These are phyloP conservation scores for Cairneyella variabilis DNA, from an alignment of 495 filamentous ascomycete genomes.

Conservation along the genomic window DNA sequence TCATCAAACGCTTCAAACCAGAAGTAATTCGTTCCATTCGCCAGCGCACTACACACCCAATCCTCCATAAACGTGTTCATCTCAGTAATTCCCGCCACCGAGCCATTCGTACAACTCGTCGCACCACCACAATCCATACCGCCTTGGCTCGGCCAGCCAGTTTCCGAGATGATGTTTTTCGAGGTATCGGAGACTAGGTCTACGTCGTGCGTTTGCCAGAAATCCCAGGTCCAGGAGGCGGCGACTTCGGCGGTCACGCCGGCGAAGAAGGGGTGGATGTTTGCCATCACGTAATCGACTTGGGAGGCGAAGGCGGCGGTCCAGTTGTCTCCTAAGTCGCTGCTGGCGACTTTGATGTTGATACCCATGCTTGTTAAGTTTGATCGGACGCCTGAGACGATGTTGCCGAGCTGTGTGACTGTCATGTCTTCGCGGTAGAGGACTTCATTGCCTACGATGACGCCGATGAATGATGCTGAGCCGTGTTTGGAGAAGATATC, in stretches of 20 bases:
- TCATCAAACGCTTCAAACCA: slow-evolving; percentile 98
- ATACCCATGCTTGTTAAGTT: slow-evolving; percentile 66
- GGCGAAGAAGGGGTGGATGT: slow-evolving; percentile 95
- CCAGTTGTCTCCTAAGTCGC: slow-evolving; percentile 91
- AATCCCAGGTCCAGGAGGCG: slow-evolving; percentile 77
- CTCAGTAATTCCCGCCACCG: slow-evolving; percentile 74
- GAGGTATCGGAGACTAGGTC: slow-evolving; percentile 54
- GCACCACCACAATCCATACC: slow-evolving; percentile 71
- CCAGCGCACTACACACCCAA: slow-evolving; percentile 78
- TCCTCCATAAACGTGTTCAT: slow-evolving; percentile 84
- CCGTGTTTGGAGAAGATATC: slow-evolving; percentile 67
- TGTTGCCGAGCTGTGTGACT: slow-evolving; percentile 53
- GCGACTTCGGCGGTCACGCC: slow-evolving; percentile 67
- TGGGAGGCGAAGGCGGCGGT: slow-evolving; percentile 56
- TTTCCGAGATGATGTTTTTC: slow-evolving; percentile 77
- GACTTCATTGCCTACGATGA: slow-evolving; percentile 94
- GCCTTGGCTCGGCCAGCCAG: slow-evolving; percentile 86
- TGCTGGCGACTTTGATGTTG: slow-evolving; percentile 76
- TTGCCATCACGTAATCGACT: slow-evolving; percentile 91
- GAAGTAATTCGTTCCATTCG: slow-evolving; percentile 85
- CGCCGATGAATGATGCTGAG: slow-evolving; percentile 67
- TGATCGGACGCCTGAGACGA: slow-evolving; percentile 62
- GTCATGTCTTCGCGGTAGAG: slow-evolving; percentile 77
- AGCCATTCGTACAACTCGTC: slow-evolving; percentile 53
- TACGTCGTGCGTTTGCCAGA: slow-evolving; percentile 69